Percentiles rank a stretch among this genome's conserved stretches.
Evolutionary conservation across 2,329 filamentous ascomycete species (phyloP).

Genomic region (Shiraia sp.): DNA sequence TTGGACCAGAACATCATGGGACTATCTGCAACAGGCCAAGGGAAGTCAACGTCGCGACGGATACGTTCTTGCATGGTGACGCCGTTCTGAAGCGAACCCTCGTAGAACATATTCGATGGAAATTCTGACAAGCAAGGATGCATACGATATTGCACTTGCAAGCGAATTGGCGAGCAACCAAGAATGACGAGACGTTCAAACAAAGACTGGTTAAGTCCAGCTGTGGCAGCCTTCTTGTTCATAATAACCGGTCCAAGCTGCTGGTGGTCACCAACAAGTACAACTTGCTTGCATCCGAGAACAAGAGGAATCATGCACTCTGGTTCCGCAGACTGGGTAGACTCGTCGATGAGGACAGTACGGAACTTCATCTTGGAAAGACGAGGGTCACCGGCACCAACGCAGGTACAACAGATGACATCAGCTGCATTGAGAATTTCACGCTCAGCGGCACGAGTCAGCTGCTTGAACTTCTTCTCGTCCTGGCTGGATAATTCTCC

Average conservation of each 20-base stretch:
- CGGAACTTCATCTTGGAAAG: slow-evolving; percentile 97
- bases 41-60: slow-evolving; percentile 93
- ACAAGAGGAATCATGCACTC: slow-evolving; percentile 99
- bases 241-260: slow-evolving; percentile 98
- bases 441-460: slow-evolving; percentile 89
- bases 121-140: slow-evolving; percentile 97
- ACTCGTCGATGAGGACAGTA: slow-evolving; percentile 97
- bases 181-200: slow-evolving; percentile 95
- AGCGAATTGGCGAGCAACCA: slow-evolving; percentile 84
- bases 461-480: slow-evolving; percentile 97
- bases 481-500: slow-evolving; percentile 93
- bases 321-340: slow-evolving; percentile 95
- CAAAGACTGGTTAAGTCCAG: slow-evolving; percentile 94
- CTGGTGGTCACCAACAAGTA: slow-evolving; percentile 98
- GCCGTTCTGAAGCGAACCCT: slow-evolving; percentile 94
- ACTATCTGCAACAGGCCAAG: slow-evolving; percentile 90
- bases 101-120: slow-evolving; percentile 99
- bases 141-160: slow-evolving; percentile 99
- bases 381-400: slow-evolving; percentile 93
- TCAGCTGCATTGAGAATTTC: slow-evolving; percentile 95
- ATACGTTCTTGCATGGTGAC: slow-evolving; percentile 88
- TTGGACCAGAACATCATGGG: slow-evolving; percentile 99
- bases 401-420: slow-evolving; percentile 98
- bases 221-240: slow-evolving; percentile 99
- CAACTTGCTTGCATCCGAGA: slow-evolving; percentile 96